Base-by-base conservation (phyloP, 305 asterid genomes). In the Fraxinus xanthoxyloides region DNA sequence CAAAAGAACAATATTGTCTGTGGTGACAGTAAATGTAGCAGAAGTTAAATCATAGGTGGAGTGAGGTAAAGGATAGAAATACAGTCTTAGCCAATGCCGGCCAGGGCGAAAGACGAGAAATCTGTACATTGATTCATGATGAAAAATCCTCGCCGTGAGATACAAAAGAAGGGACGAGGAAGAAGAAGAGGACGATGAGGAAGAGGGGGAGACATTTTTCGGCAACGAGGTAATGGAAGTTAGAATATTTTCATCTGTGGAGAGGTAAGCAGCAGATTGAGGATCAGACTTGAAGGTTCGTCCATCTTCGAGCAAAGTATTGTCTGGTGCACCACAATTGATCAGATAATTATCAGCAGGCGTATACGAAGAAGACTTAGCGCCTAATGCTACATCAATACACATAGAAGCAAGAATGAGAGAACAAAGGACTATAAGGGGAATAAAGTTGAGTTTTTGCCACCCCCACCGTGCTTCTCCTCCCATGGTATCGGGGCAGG, bases 211-310 rank as follows among this genome's bases (percentile, higher is more conserved):
- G 7, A 77, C 70, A 30, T 80, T 82, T 51, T 82, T 72, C 17
- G 92, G 91, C 19, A 87, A 17, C 1, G 94, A 85, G 26, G 78
- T 23, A 5, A 85, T 35, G 65, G 97, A 92, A 80, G 96, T 32
- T 9, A 96, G 78, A 63, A 91, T 87, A 38, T 90, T 87, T 85
- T 96, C 93, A 7, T 96, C 97, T 3, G 98, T 93, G 13, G 97
- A 94, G 72, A 93, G 86, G 86, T 88, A 96, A 26, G 98, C 91
- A 4, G 94, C 85, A 28, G 98, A 92, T 76, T 90, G 93, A 73
- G 98, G 88, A 70, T 96, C 99, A 48, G 98, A 94, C 78, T 89
- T 92, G 85, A 96, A 96, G 13, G 89, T 89, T 54, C 98, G 84
- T 21, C 97, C 97, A 67, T 93, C 98, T 17, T 94, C 94, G 23